These are phyloP conservation scores for Tuber brumale DNA, from an alignment of 495 filamentous ascomycete genomes.

Conservation along the genomic window DNA sequence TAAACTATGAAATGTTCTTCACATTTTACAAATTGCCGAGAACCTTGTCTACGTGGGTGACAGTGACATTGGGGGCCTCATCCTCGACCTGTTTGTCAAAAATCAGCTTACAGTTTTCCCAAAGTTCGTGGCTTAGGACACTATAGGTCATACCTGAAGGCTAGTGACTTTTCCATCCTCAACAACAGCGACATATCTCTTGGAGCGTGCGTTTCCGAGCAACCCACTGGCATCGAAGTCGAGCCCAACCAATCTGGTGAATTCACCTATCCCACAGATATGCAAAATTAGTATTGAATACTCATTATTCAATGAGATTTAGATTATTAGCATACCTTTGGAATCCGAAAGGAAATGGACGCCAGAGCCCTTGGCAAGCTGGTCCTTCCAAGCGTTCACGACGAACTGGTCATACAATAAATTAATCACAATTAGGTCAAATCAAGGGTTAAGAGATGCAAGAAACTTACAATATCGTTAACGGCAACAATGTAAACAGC, in stretches of 20 bases:
- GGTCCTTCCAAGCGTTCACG: conserved; percentile 40
- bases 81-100: conserved; percentile 23
- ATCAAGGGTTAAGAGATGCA: background rate
- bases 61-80: conserved; percentile 25
- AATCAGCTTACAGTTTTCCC: background rate
- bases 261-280: conserved; percentile 46
- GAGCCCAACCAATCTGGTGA: conserved; percentile 83
- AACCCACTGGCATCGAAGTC: conserved; percentile 74
- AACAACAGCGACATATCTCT: conserved; percentile 76
- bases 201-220: conserved; percentile 76
- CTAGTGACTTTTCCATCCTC: conserved; percentile 72
- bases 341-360: conserved; percentile 89
- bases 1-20: conserved; percentile 3
- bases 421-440: background rate
- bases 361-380: conserved; percentile 19
- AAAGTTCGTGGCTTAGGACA: background rate
- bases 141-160: conserved; percentile 4
- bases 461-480: conserved; percentile 33
- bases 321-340: conserved; percentile 43
- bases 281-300: background rate
- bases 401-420: conserved; percentile 28
- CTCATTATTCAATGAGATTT: background rate
- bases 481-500: conserved; percentile 38
- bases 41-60: conserved; percentile 32
- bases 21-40: conserved; percentile 30